Percentiles rank a stretch among this genome's conserved stretches.
Conservation (phyloP, 768 basidiomycete species). For the Macrolepiota albuminosa region DNA sequence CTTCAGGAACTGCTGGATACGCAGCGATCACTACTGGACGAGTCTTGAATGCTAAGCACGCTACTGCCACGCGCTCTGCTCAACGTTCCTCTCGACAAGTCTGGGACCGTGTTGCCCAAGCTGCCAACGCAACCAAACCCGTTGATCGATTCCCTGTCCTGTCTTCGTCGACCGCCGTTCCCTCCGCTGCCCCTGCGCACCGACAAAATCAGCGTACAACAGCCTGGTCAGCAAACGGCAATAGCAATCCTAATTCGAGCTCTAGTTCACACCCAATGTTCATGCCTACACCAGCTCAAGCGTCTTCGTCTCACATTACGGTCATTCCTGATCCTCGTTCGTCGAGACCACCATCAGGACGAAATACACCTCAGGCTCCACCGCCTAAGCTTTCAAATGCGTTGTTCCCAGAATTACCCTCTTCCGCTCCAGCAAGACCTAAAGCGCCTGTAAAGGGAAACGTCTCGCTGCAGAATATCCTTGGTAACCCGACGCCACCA, state of each 20-base stretch:
- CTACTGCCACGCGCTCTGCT: constrained; percentile 55
- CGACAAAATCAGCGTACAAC: constrained; percentile 50
- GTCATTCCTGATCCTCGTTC: constrained; percentile 16
- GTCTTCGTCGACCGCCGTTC: constrained; percentile 9
- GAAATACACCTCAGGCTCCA: constrained; percentile 15
- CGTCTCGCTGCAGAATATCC: constrained; percentile 60
- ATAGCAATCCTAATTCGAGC: constrained; percentile 16
- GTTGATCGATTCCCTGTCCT: constrained; percentile 34
- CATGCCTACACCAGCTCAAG: constrained; percentile 23
- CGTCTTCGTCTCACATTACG: constrained; percentile 17
- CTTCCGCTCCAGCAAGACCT: constrained; percentile 30
- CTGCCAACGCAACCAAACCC: constrained; percentile 42
- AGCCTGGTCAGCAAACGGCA: constrained; percentile 49
- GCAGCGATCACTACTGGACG: constrained; percentile 79
- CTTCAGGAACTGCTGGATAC: constrained; percentile 47
- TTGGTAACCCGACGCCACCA: constrained; percentile 41
- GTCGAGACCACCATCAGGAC: constrained; percentile 12
- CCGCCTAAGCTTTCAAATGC: constrained; percentile 47
- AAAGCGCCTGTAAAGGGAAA: constrained; percentile 57
- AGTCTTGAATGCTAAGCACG: constrained; percentile 79
- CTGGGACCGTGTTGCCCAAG: constrained; percentile 85
- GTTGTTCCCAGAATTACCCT: constrained; percentile 70
- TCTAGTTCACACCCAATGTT: constrained; percentile 13
- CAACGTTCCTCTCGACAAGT: constrained; percentile 61
- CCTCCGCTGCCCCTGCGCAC: constrained; percentile 25